Base-by-base conservation (phyloP, 441 rosid genomes). In the Mallotus repandus region DNA sequence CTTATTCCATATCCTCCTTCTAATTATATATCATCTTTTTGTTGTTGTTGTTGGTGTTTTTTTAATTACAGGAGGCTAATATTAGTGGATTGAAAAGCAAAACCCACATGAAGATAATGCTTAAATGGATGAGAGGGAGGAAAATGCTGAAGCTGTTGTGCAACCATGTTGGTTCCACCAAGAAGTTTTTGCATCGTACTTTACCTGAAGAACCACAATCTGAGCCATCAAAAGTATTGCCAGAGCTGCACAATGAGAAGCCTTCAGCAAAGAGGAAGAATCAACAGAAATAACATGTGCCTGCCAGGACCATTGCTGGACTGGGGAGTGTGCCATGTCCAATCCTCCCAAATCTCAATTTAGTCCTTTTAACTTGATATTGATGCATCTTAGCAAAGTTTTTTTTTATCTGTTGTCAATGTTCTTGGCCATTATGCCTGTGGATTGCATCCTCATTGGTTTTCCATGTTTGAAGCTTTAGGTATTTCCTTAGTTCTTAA, bases 51-150 rank as follows among this genome's bases (percentile, higher is more conserved):
- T 25, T 25, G 29, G 29, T 25, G 29, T 25, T 48, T 52, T 56
- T 52, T 71, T 22, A 43, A 62, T 60, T 7, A 68, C 79, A 92
- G 99, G 98, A 93, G 68, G 88, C 92, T 65, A 84, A 91, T 29
- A 70, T 93, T 9, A 69, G 78, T 56, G 95, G 97, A 74, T 67
- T 95, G 68, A 86, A 83, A 63, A 87, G 98, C 86, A 95, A 92
- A 84, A 92, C 99, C 0, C 97, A 91, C 81, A 86, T 95, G 99
- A 95, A 93, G 81, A 81, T 95, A 78, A 75, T 95, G 89, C 83
- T 95, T 63, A 95, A 95, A 84, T 95, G 99, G 99, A 95, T 93
- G 98, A 84, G 93, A 78, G 99, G 99, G 13, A 87, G 88, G 82
- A 87, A 85, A 78, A 84, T 89, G 96, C 87, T 95, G 50, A 93